Conservation (phyloP, 2,329 filamentous ascomycete species). For the Fusarium verrucosum region DNA sequence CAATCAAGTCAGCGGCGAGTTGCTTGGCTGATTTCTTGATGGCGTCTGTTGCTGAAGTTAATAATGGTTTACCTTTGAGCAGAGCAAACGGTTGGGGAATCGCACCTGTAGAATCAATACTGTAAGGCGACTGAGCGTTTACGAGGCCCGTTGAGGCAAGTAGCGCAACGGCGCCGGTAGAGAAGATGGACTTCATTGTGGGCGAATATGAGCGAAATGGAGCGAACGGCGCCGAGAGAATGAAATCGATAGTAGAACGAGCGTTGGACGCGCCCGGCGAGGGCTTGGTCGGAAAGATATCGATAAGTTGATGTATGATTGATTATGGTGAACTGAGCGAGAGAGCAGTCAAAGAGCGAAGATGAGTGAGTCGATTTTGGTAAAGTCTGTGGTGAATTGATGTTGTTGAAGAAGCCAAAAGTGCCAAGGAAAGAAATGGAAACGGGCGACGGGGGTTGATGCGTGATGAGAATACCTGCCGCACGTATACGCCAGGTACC, state of each 20-base stretch:
- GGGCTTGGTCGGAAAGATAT: slow-evolving; percentile 14
- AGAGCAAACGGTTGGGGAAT: not conserved
- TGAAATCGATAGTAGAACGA: slow-evolving; percentile 7
- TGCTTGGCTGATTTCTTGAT: slow-evolving; percentile 53
- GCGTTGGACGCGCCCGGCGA: slow-evolving; percentile 31
- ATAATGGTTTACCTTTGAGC: not conserved
- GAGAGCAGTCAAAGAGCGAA: slow-evolving; percentile 8
- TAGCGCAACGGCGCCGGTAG: slow-evolving; percentile 36
- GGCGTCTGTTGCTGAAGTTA: slow-evolving; percentile 43
- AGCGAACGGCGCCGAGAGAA: slow-evolving; percentile 18
- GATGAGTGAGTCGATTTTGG: slow-evolving; percentile 9
- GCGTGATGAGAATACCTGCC: slow-evolving; percentile 11
- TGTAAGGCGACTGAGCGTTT: slow-evolving; percentile 39
- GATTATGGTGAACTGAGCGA: slow-evolving; percentile 3
- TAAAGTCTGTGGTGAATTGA: slow-evolving; percentile 22
- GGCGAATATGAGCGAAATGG: not conserved
- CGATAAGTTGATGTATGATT: not conserved
- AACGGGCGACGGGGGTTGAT: slow-evolving; percentile 31
- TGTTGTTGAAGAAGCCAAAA: slow-evolving; percentile 41
- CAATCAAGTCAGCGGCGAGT: slow-evolving; percentile 56
- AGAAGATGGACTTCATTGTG: slow-evolving; percentile 39
- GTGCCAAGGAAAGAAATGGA: slow-evolving; percentile 40
- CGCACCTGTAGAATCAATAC: slow-evolving; percentile 40
- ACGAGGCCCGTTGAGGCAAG: slow-evolving; percentile 36
- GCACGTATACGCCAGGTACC: slow-evolving; percentile 8